phyloP scores from a whole-genome alignment of 495 filamentous ascomycete species.

The Friedmanniomyces simplex region DNA sequence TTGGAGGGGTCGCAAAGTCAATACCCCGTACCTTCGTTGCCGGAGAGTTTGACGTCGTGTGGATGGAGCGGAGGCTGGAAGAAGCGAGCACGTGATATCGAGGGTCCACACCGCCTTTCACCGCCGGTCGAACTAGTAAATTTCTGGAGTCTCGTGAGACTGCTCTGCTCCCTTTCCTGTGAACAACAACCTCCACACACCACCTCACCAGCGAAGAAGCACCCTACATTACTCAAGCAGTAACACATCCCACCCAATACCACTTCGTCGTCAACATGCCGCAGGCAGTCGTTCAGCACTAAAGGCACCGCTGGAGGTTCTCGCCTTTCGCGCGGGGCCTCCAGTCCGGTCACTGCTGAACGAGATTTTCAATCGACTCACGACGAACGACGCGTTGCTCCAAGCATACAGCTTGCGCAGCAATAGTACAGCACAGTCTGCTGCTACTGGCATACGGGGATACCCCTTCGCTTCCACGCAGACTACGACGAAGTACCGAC shows the following conservation, averaged over 20 bases:
- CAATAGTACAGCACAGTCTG: not conserved
- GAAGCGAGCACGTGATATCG: too few relatives aligned
- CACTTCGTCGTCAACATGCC: slow-evolving; percentile 23
- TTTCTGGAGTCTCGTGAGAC: not conserved
- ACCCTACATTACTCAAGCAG: not conserved
- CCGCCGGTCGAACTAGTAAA: too few relatives aligned
- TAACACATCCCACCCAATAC: not conserved
- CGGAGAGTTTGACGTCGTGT: too few relatives aligned
- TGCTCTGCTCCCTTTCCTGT: not conserved
- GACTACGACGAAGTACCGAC: slow-evolving; percentile 7
- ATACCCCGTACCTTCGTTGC: too few relatives aligned
- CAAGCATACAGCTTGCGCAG: slow-evolving; percentile 7
- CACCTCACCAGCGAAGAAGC: slow-evolving; percentile 9
- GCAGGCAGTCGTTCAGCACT: slow-evolving; percentile 19
- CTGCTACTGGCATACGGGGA: not conserved
- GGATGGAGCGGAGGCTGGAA: too few relatives aligned
- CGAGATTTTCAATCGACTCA: slow-evolving; percentile 15
- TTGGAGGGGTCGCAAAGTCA: too few relatives aligned
- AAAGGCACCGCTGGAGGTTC: slow-evolving; percentile 18
- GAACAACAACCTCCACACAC: slow-evolving; percentile 2
- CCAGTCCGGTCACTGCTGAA: slow-evolving; percentile 19
- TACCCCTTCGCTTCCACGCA: not conserved
- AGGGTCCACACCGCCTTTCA: too few relatives aligned
- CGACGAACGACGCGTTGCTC: slow-evolving; percentile 4
- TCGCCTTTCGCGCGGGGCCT: slow-evolving; percentile 3